Percentiles rank a stretch among this genome's conserved stretches.
Evolutionary conservation across 345 rosid genomes (phyloP).

Genomic region (Eucalyptus sp.): DNA sequence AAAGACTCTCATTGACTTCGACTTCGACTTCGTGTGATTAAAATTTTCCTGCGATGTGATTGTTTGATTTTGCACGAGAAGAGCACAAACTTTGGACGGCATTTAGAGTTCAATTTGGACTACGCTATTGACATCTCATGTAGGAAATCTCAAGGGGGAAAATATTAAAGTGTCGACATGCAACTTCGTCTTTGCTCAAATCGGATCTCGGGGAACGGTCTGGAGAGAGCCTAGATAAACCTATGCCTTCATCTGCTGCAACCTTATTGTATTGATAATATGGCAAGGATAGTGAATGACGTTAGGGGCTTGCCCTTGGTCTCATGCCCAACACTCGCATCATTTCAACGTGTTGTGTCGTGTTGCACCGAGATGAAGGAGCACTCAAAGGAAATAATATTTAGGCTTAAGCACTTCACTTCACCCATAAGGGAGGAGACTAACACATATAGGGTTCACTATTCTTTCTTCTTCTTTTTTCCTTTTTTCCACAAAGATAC

Average conservation of each 20-base stretch:
- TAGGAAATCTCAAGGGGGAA: neutral
- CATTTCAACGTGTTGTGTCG: neutral
- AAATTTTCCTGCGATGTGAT: neutral
- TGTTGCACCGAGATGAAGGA: neutral
- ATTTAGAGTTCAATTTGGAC: neutral
- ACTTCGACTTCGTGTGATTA: neutral
- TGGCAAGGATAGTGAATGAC: neutral
- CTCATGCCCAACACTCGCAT: neutral
- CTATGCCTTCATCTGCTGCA: neutral
- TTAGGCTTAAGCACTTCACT: neutral
- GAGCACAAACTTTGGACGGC: neutral
- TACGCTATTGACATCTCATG: neutral
- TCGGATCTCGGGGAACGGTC: neutral
- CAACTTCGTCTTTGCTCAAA: neutral
- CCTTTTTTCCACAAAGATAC: too few species aligned
- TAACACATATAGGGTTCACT: neutral
- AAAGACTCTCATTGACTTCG: neutral
- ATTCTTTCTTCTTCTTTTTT: too few species aligned
- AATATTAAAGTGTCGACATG: neutral
- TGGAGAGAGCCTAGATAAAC: neutral
- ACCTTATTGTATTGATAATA: neutral
- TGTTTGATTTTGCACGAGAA: neutral
- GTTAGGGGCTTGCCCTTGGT: neutral
- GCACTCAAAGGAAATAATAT: too few species aligned
- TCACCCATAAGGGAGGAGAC: neutral